Evolutionary conservation across 371 early-diverging fungal species (phyloP).

Genomic region (Apophysomyces ossiformis): DNA sequence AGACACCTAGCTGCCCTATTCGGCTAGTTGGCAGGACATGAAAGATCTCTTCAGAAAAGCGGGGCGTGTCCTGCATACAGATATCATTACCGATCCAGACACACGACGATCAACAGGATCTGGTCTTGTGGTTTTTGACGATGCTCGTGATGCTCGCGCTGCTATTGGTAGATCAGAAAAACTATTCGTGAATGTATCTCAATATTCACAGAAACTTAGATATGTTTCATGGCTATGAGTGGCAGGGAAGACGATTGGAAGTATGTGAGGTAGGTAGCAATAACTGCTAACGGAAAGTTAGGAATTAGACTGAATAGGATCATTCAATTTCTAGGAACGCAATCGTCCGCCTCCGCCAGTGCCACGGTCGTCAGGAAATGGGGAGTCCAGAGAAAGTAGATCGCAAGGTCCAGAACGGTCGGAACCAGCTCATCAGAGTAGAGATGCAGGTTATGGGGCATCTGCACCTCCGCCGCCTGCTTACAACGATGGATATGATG

Average conservation of each 20-base stretch:
- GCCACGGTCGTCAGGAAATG: slow-evolving; percentile 12
- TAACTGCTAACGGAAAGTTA: not conserved
- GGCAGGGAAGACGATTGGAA: slow-evolving; percentile 76
- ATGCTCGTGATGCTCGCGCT: slow-evolving; percentile 60
- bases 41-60: slow-evolving; percentile 78
- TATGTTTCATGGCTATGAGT: slow-evolving; percentile 77
- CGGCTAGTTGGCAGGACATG: slow-evolving; percentile 77
- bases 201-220: slow-evolving; percentile 46
- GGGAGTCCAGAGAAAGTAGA: slow-evolving; percentile 12
- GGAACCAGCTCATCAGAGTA: not conserved
- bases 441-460: slow-evolving; percentile 15
- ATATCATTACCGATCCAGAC: slow-evolving; percentile 65
- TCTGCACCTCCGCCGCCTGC: slow-evolving; percentile 18
- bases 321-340: slow-evolving; percentile 15
- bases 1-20: slow-evolving; percentile 64
- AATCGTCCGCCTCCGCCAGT: slow-evolving; percentile 26
- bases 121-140: slow-evolving; percentile 75
- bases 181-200: slow-evolving; percentile 18
- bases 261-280: slow-evolving; percentile 72
- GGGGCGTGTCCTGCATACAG: slow-evolving; percentile 68
- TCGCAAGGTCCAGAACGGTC: not conserved
- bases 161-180: slow-evolving; percentile 63
- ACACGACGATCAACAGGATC: slow-evolving; percentile 67
- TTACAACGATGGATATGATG: not conserved
- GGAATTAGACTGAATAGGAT: not conserved